phyloP scores from a whole-genome alignment of 345 rosid species.

The Viola odorata region DNA sequence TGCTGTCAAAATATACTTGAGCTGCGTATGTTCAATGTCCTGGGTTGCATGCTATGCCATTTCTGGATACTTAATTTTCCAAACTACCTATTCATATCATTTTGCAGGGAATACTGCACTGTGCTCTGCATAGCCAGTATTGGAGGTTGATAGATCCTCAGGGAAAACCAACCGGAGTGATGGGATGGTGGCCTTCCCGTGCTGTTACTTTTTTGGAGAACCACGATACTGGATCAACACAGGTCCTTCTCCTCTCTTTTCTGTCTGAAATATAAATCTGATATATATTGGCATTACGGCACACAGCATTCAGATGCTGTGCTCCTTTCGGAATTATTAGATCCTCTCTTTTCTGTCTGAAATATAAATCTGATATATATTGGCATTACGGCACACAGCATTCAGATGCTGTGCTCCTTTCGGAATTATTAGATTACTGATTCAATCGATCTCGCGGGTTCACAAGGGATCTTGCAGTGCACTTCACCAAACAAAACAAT shows the following conservation, averaged over 20 bases:
- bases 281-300: not conserved
- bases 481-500: too few species aligned
- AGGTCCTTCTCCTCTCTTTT: conserved; percentile 20
- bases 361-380: not conserved
- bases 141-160: conserved; percentile 48
- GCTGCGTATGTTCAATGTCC: too few species aligned
- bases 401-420: too few species aligned
- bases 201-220: conserved; percentile 47
- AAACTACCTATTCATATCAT: not conserved
- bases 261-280: not conserved
- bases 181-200: conserved; percentile 60
- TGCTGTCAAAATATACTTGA: too few species aligned
- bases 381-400: too few species aligned
- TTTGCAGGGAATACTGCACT: conserved; percentile 40
- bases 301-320: too few species aligned
- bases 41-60: not conserved
- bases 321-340: too few species aligned
- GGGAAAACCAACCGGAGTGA: conserved; percentile 50
- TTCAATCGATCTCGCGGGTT: too few species aligned
- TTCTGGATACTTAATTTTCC: not conserved
- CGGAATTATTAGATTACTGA: too few species aligned
- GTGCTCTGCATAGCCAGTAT: conserved; percentile 38
- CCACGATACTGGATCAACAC: conserved; percentile 52
- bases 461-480: too few species aligned
- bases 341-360: not conserved